Percentiles rank a stretch among this genome's conserved stretches.
These are phyloP conservation scores for Schizophyllum commune DNA, from an alignment of 1,284 basidiomycete genomes.

Conservation along the genomic window DNA sequence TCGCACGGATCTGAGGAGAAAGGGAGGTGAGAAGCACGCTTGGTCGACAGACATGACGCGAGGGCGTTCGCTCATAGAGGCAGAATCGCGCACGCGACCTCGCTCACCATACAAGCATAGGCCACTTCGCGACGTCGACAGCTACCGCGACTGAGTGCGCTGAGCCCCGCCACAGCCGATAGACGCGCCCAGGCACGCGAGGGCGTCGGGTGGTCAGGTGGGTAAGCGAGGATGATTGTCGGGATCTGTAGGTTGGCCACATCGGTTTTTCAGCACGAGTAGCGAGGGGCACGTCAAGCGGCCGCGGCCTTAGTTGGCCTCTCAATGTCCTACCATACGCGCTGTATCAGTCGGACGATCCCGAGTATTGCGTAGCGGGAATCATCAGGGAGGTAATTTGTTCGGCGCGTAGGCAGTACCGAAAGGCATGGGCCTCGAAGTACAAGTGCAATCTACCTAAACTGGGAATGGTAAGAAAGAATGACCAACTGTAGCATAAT, in stretches of 20 bases:
- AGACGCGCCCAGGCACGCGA: not conserved
- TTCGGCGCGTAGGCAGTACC: too few relatives aligned
- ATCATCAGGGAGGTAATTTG: too few relatives aligned
- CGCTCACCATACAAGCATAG: not conserved
- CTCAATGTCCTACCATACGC: not conserved
- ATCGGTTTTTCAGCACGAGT: not conserved
- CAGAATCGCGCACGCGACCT: not conserved
- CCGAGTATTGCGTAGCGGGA: too few relatives aligned
- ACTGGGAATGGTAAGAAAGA: too few relatives aligned
- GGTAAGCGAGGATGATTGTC: not conserved
- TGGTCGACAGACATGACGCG: not conserved
- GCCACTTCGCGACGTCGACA: not conserved
- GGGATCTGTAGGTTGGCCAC: not conserved
- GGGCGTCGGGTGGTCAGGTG: not conserved
- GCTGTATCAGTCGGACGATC: constrained; percentile 14
- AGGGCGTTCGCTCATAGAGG: not conserved
- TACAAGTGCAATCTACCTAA: too few relatives aligned
- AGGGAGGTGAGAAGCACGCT: not conserved
- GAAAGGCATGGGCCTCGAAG: too few relatives aligned
- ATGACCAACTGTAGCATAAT: too few relatives aligned
- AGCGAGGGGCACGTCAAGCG: not conserved
- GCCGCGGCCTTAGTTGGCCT: not conserved
- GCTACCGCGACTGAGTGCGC: not conserved
- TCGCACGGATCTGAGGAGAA: not conserved
- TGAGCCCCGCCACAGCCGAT: not conserved